Evolutionary conservation across 495 filamentous ascomycete genomes (phyloP), one percentile per base, ranked within the genome.

Genomic region (Astrothelium subdiscretum): DNA sequence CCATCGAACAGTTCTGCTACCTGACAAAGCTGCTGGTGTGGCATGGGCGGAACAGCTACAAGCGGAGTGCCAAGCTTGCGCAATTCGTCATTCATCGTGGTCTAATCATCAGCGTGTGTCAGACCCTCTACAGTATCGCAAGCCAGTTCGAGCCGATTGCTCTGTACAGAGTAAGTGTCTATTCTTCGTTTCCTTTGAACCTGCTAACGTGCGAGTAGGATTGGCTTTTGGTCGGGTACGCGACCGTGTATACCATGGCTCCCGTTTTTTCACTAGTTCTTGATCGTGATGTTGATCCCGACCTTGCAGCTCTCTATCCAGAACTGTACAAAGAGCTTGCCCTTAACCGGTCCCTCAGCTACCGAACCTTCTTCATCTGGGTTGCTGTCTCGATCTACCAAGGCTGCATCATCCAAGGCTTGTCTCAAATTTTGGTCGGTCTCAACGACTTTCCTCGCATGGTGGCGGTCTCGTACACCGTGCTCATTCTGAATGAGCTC

Each of bases 51-150:
- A 97, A 97, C 67, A 91, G 86, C 63, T 99, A 99, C 77, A 97
- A 97, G 74, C 86, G 95, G 27, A 89, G 84, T 48, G 92, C 94
- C 18, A 99, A 99, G 73, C 81, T 99, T 8, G 91, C 90, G 11
- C 95, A 97, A 71, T 99, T 99, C 68, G 92, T 99, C 66, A 99
- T 99, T 70, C 95, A 99, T 70, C 87, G 95, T 64, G 95, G 95
- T 51, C 77, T 99, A 42, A 92, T 97, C 68, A 96, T 97, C 72
- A 86, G 83, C 59, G 89, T 97, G 1, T 96, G 91, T 68, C 95
- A 99, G 74, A 97, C 92, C 0, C 90, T 99, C 81, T 99, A 92
- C 75, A 94, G 88, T 73, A 92, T 97, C 58, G 92, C 94, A 13
- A 83, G 86, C 32, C 81, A 86, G 61, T 96, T 96, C 67, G 90